Percentiles rank a stretch among this genome's conserved stretches.
phyloP scores from a whole-genome alignment of 768 basidiomycete genomes.

The Tephrocybe sp. region DNA sequence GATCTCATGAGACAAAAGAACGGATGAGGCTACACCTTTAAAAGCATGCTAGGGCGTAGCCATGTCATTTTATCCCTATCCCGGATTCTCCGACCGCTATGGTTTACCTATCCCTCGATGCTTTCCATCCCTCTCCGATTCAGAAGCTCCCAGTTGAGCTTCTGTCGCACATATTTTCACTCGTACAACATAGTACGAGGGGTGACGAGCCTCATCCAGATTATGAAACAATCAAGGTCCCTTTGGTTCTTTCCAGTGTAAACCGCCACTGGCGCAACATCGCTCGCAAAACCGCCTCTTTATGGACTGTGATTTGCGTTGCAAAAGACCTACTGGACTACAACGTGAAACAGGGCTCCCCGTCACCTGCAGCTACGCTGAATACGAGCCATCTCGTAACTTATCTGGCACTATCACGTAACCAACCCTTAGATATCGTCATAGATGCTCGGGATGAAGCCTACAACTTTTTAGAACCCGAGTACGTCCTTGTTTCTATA shows the following conservation, averaged over 20 bases:
- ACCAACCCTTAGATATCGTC: slow-evolving; percentile 50
- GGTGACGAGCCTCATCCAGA: slow-evolving; percentile 30
- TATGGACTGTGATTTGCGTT: slow-evolving; percentile 57
- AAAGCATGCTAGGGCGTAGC: slow-evolving; percentile 9
- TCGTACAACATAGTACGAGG: slow-evolving; percentile 36
- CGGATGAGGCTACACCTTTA: slow-evolving; percentile 25
- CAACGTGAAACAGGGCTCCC: slow-evolving; percentile 2
- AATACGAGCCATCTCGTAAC: slow-evolving; percentile 36
- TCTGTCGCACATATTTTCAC: slow-evolving; percentile 51
- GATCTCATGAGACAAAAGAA: slow-evolving; percentile 31
- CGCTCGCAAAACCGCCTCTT: slow-evolving; percentile 41
- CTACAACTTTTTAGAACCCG: slow-evolving; percentile 55
- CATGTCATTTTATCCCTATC: background rate
- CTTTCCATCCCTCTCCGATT: slow-evolving; percentile 24
- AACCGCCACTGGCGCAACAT: slow-evolving; percentile 52
- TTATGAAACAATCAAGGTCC: slow-evolving; percentile 38
- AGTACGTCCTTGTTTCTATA: slow-evolving; percentile 32
- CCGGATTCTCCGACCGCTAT: background rate
- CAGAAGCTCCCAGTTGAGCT: slow-evolving; percentile 52
- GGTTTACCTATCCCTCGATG: slow-evolving; percentile 4
- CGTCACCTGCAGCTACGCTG: slow-evolving; percentile 14
- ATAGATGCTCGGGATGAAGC: slow-evolving; percentile 57
- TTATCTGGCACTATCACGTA: slow-evolving; percentile 45
- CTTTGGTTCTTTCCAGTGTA: slow-evolving; percentile 46
- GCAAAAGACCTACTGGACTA: slow-evolving; percentile 34